phyloP scores from a whole-genome alignment of 176 grass and related monocot species.

The Dendrocalamus sinicus region DNA sequence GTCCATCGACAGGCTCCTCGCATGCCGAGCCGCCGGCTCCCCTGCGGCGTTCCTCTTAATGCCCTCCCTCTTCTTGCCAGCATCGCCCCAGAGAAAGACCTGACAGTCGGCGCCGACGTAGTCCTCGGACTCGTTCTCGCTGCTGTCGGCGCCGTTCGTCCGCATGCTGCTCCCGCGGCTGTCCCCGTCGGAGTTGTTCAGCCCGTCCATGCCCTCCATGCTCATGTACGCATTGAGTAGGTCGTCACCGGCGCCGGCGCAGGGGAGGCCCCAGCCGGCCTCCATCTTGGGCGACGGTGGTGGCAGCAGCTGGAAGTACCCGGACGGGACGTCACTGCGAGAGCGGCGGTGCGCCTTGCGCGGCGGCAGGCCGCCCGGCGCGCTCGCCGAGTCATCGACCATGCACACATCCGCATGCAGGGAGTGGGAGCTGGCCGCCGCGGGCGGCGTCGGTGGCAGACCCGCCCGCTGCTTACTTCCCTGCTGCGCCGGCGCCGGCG shows the following conservation, averaged over 20 bases:
- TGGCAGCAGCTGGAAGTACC: conserved; percentile 59
- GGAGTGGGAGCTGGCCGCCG: conserved; percentile 31
- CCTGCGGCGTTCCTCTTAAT: conserved; percentile 51
- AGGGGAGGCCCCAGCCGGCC: conserved; percentile 32
- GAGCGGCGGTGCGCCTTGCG: conserved; percentile 74
- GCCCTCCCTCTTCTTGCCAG: conserved; percentile 48
- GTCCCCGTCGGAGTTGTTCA: conserved; percentile 83
- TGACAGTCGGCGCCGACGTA: conserved; percentile 58
- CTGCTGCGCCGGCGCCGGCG: not conserved
- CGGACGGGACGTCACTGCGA: conserved; percentile 77
- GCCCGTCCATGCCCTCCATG: conserved; percentile 76
- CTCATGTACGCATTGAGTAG: conserved; percentile 90
- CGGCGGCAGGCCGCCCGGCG: conserved; percentile 50
- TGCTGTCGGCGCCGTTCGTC: conserved; percentile 86
- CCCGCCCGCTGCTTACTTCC: conserved; percentile 53
- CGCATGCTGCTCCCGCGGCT: conserved; percentile 83
- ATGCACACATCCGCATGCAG: conserved; percentile 58
- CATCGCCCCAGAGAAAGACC: conserved; percentile 48
- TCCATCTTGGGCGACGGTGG: conserved; percentile 64
- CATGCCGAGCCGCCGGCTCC: conserved; percentile 47
- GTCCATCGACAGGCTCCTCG: conserved; percentile 87
- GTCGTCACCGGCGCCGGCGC: conserved; percentile 50
- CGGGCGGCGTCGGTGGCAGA: conserved; percentile 61
- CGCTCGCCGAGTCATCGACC: conserved; percentile 56
- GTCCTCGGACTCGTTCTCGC: conserved; percentile 92